phyloP scores from a whole-genome alignment of 805 yeast genomes.

The Kazachstania psychrophila region DNA sequence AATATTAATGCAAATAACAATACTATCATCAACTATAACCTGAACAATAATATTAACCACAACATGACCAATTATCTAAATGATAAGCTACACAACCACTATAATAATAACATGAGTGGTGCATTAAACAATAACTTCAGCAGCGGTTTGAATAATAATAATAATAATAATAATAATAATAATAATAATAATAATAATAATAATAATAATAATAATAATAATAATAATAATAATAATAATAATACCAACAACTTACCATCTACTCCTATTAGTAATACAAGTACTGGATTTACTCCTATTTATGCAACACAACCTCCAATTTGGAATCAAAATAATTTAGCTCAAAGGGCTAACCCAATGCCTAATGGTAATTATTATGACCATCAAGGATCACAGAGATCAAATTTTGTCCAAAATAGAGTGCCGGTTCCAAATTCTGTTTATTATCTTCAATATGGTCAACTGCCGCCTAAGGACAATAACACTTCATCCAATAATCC shows the following conservation, averaged over 20 bases:
- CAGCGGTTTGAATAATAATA: neutral
- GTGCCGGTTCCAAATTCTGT: no score
- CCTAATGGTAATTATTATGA: no score
- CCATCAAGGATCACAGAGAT: no score
- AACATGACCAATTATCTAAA: neutral
- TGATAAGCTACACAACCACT: neutral
- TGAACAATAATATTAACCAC: neutral
- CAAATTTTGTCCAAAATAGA: no score
- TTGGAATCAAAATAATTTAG: neutral
- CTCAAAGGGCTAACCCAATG: no score
- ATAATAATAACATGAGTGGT: neutral
- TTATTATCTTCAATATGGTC: no score
- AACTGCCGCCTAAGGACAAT: no score
- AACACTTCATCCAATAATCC: no score
- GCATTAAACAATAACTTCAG: neutral
- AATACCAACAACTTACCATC: no score
- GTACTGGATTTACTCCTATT: neutral
- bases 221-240: no score
- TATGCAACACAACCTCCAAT: neutral
- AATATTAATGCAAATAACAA: neutral
- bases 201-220: no score
- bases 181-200: neutral
- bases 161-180: neutral
- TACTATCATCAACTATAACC: neutral
- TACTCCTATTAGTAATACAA: no score